Base-by-base conservation (phyloP, 495 filamentous ascomycete species). In the Daldinia bambusicola region DNA sequence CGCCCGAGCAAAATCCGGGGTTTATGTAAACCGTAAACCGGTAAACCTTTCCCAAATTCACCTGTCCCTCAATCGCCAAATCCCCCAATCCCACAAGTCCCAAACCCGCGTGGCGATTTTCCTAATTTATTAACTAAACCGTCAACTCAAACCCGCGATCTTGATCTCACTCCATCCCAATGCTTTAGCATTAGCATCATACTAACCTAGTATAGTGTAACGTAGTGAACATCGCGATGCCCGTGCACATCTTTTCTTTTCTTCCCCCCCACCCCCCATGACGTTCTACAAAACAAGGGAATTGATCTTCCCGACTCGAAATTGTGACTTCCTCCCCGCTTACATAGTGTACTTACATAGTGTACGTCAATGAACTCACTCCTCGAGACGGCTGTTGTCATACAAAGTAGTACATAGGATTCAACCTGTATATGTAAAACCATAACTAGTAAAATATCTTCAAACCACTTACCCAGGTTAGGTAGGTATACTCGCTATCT, bases 91-190 rank as follows among this genome's bases (percentile, higher is more conserved):
- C n/a, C n/a, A n/a, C n/a, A n/a, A n/a, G n/a, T n/a, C 37, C 43
- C 48, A 36, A 52, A 67, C 55, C 48, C 50, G 64, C 10, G 34
- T 67, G 31, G 48, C 51, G 16, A 61, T 61, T 60, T 37, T n/a
- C n/a, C n/a, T n/a, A n/a, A n/a, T n/a, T n/a, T n/a, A n/a, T n/a
- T n/a, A n/a, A n/a, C n/a, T n/a, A n/a, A n/a, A n/a, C n/a, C n/a
- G n/a, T n/a, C 55, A 60, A 55, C 56, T 45, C 20, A 12, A 41
- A 55, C 16, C 31, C 40, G 22, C 51, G 26, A 64, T 67, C 57
- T 67, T 55, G 65, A 61, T 67, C 65, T 66, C 55, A 32, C 32
- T 13, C 38, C n/a, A n/a, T n/a, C n/a, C n/a, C n/a, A n/a, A 63
- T 20, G 43, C 43, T 48, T 48, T 20, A 20, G 22, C 20, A 16